Percentiles rank a stretch among this genome's conserved stretches.
Evolutionary conservation across 1,284 basidiomycete genomes (phyloP).

Genomic region (Malassezia equina): DNA sequence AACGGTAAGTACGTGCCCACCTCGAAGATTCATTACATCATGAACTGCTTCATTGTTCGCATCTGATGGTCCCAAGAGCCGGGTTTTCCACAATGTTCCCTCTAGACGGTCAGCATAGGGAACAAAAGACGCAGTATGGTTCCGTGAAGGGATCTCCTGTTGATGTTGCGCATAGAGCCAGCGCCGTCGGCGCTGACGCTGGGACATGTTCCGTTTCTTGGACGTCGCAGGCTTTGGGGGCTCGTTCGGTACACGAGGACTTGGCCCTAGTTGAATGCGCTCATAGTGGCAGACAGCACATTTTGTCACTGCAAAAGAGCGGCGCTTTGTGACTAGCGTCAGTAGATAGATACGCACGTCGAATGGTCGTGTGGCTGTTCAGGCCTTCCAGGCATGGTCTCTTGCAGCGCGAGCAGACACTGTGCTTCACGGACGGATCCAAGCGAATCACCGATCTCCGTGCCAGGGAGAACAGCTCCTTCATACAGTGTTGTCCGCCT

Average conservation of each 20-base stretch:
- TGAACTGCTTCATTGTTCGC: not conserved
- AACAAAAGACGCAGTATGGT: not conserved
- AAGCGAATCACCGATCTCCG: slow-evolving; percentile 14
- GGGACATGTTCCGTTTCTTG: slow-evolving; percentile 4
- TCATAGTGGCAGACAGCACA: not conserved
- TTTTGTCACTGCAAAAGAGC: not conserved
- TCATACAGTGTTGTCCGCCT: not conserved
- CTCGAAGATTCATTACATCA: not conserved
- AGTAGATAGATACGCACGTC: not conserved
- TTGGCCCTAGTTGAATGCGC: not conserved
- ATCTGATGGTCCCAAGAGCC: not conserved
- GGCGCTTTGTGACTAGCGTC: not conserved
- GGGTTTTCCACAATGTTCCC: slow-evolving; percentile 4
- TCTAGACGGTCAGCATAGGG: slow-evolving; percentile 1
- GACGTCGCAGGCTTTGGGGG: not conserved
- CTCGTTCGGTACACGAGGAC: not conserved
- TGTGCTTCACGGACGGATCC: slow-evolving; percentile 12
- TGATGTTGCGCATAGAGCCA: not conserved
- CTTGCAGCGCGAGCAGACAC: slow-evolving; percentile 7
- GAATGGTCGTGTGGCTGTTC: slow-evolving; percentile 1
- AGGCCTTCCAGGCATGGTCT: slow-evolving; percentile 7
- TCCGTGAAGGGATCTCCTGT: not conserved
- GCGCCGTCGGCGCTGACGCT: slow-evolving; percentile 13
- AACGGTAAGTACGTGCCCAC: slow-evolving; percentile 5
- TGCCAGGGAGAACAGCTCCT: slow-evolving; percentile 10